A percentile compares a stretch with the other conserved stretches of the same genome.
Evolutionary conservation across 2,329 filamentous ascomycete genomes (phyloP).

Genomic region (Cytospora paraplurivora): DNA sequence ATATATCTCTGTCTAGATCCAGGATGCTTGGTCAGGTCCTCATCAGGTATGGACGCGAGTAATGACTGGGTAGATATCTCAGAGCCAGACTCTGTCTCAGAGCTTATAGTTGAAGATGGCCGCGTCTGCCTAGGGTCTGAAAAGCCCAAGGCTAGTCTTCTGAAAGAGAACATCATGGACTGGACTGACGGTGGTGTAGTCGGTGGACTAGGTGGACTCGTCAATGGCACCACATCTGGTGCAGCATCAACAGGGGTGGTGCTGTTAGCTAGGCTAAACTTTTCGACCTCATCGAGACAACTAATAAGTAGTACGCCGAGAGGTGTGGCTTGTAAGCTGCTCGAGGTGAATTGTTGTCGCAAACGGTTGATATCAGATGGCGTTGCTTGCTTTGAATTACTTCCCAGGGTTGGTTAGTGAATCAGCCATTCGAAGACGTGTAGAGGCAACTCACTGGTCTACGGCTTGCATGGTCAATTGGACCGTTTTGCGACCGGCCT

Average conservation of each 20-base stretch:
- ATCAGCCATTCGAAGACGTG: neutral
- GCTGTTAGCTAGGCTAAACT: constrained; percentile 1
- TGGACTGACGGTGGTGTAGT: constrained; percentile 19
- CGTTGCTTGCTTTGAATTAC: neutral
- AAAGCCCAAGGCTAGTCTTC: constrained; percentile 4
- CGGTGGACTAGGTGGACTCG: neutral
- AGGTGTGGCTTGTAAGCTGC: neutral
- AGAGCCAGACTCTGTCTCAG: constrained; percentile 13
- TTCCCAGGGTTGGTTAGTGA: constrained; percentile 3
- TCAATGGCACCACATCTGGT: neutral
- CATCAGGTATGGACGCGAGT: constrained; percentile 1
- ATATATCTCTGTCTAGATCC: neutral
- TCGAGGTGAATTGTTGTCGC: constrained; percentile 9
- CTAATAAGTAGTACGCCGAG: constrained; percentile 14
- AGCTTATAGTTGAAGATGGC: constrained; percentile 3
- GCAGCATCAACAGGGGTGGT: constrained; percentile 1
- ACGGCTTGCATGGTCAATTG: constrained; percentile 20
- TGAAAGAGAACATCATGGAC: constrained; percentile 18
- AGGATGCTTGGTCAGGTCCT: neutral
- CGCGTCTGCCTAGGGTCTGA: constrained; percentile 2
- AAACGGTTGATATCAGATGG: constrained; percentile 16
- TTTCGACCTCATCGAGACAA: constrained; percentile 25
- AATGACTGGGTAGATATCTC: constrained; percentile 7
- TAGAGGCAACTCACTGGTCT: constrained; percentile 17
- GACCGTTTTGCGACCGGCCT: constrained; percentile 21